Conservation (phyloP, 2,329 filamentous ascomycete species). For the Xylariales sp. region DNA sequence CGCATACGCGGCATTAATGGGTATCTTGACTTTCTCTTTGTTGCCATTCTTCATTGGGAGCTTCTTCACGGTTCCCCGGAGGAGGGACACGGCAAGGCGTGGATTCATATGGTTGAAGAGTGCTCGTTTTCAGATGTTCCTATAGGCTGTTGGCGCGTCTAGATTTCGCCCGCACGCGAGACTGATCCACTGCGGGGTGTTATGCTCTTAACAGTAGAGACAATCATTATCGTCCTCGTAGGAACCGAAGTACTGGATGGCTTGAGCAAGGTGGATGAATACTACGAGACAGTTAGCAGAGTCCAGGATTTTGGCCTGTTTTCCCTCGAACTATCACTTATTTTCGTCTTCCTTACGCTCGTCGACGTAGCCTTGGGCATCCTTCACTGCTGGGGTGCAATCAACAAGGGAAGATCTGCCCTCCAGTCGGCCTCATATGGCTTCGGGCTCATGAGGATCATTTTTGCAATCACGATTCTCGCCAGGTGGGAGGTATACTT, state of each 20-base stretch:
- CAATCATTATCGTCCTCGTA: neutral
- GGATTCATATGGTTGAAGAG: neutral
- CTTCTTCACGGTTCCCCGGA: neutral
- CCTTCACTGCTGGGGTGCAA: neutral
- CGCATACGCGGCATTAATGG: neutral
- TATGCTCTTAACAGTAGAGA: neutral
- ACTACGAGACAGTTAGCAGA: neutral
- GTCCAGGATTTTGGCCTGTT: neutral
- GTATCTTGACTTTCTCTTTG: neutral
- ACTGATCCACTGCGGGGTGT: neutral
- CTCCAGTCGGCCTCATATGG: neutral
- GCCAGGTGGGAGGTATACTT: neutral
- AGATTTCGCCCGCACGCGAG: neutral
- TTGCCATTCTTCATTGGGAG: neutral
- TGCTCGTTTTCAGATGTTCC: neutral
- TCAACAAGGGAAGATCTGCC: neutral
- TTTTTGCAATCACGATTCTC: neutral
- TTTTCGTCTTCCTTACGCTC: neutral
- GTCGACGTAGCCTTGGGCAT: constrained; percentile 3
- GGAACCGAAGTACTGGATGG: neutral
- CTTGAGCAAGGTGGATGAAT: neutral
- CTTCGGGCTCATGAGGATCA: neutral
- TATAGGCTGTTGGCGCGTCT: neutral
- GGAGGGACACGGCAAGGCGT: neutral
- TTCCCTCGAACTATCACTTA: neutral